A percentile compares a stretch with the other conserved stretches of the same genome.
Evolutionary conservation across 2,329 filamentous ascomycete genomes (phyloP).

Genomic region (Fusarium circinatum): DNA sequence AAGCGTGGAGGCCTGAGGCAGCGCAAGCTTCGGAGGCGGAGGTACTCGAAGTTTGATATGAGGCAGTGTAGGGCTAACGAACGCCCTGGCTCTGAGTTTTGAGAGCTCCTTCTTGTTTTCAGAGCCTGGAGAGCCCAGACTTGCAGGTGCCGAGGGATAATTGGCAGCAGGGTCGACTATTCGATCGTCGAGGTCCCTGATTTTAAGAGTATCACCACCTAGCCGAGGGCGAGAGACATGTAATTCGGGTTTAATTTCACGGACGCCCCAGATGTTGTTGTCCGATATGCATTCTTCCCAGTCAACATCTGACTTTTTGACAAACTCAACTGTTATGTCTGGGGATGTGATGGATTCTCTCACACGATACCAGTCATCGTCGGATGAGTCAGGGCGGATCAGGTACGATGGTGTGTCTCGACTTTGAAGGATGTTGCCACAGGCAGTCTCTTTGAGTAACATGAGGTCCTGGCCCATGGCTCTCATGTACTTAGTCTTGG

Average conservation of each 20-base stretch:
- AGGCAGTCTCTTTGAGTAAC: slow-evolving; percentile 26
- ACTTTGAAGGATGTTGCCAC: not conserved
- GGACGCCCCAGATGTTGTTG: slow-evolving; percentile 39
- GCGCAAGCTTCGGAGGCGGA: not conserved
- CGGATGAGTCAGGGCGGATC: slow-evolving; percentile 19
- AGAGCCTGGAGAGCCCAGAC: not conserved
- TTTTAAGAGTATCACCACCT: not conserved
- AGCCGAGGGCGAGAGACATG: not conserved
- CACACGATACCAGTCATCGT: slow-evolving; percentile 40
- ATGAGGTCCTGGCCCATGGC: not conserved
- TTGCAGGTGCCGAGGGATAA: not conserved
- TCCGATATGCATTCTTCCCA: slow-evolving; percentile 32
- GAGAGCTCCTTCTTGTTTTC: not conserved
- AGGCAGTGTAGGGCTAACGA: not conserved
- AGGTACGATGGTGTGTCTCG: slow-evolving; percentile 23
- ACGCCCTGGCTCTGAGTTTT: not conserved
- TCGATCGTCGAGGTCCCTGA: not conserved
- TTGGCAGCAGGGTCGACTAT: not conserved
- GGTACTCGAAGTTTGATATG: not conserved
- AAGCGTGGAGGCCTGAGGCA: not conserved
- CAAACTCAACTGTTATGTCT: slow-evolving; percentile 11
- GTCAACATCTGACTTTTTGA: slow-evolving; percentile 1
- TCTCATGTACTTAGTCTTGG: not conserved
- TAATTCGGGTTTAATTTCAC: not conserved
- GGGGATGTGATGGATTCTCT: slow-evolving; percentile 34